phyloP scores from a whole-genome alignment of 148 eudicot species.

The Hydrangea macrophylla region DNA sequence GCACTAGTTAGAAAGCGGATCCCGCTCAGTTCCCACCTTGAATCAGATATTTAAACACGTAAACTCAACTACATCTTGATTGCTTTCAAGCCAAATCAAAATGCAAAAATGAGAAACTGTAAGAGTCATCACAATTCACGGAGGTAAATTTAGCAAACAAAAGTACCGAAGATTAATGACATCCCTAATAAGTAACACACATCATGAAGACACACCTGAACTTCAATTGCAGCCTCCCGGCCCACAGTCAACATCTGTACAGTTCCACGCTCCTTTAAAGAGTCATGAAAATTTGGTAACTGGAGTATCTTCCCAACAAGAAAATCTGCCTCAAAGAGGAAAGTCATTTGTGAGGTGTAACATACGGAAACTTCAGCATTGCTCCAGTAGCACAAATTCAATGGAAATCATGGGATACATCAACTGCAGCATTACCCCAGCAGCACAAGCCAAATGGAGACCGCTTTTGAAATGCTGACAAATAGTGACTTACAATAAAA shows the following conservation, averaged over 20 bases:
- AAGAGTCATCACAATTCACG: not conserved
- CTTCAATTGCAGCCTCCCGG: constrained; percentile 94
- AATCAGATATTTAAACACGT: not conserved
- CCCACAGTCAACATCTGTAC: constrained; percentile 92
- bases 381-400: constrained; percentile 63
- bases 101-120: not conserved
- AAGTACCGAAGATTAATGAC: not conserved
- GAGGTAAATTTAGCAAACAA: not conserved
- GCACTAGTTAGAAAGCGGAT: not conserved
- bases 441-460: constrained; percentile 92
- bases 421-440: constrained; percentile 95
- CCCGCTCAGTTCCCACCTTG: not conserved
- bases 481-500: constrained; percentile 76
- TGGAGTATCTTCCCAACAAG: constrained; percentile 68
- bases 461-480: constrained; percentile 94
- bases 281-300: constrained; percentile 85
- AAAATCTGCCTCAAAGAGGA: constrained; percentile 94
- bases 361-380: constrained; percentile 58
- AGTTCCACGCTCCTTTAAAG: constrained; percentile 83
- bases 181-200: not conserved
- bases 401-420: constrained; percentile 57
- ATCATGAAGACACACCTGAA: constrained; percentile 61
- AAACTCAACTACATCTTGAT: not conserved
- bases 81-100: not conserved
- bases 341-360: constrained; percentile 49